phyloP scores from a whole-genome alignment of 192 early-diverging fungal species.

The Umbelopsis ramanniana region DNA sequence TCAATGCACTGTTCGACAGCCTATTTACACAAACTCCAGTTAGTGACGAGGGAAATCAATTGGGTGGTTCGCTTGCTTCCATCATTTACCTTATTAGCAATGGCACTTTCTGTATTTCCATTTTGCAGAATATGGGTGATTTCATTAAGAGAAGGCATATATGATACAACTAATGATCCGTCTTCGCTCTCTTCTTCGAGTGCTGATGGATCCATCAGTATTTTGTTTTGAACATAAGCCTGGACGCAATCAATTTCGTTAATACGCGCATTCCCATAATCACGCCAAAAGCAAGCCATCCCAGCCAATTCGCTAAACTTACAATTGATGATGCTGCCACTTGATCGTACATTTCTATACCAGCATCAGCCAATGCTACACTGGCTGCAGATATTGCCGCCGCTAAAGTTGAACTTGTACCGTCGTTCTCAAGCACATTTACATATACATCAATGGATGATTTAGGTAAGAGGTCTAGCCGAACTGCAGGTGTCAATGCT shows the following conservation, averaged over 20 bases:
- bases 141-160: conserved; percentile 82
- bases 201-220: conserved; percentile 58
- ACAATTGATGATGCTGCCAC: conserved; percentile 77
- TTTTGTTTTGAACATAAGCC: conserved; percentile 36
- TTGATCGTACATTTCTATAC: conserved; percentile 85
- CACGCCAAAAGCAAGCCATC: neutral
- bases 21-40: conserved; percentile 36
- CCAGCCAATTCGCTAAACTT: conserved; percentile 28
- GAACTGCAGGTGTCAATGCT: conserved; percentile 72
- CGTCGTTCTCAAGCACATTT: conserved; percentile 73
- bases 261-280: neutral
- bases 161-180: conserved; percentile 70
- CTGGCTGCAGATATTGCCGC: conserved; percentile 70
- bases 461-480: conserved; percentile 75
- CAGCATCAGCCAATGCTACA: conserved; percentile 76
- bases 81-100: conserved; percentile 54
- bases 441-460: conserved; percentile 73
- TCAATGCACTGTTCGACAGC: conserved; percentile 77
- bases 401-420: conserved; percentile 64
- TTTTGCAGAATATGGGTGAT: conserved; percentile 79
- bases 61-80: neutral
- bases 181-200: conserved; percentile 55
- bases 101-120: conserved; percentile 58
- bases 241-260: conserved; percentile 20
- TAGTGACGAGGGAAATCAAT: neutral